Evolutionary conservation across 345 rosid genomes (phyloP), one percentile per base, ranked within the genome.

Genomic region (Eucalyptus grandis): DNA sequence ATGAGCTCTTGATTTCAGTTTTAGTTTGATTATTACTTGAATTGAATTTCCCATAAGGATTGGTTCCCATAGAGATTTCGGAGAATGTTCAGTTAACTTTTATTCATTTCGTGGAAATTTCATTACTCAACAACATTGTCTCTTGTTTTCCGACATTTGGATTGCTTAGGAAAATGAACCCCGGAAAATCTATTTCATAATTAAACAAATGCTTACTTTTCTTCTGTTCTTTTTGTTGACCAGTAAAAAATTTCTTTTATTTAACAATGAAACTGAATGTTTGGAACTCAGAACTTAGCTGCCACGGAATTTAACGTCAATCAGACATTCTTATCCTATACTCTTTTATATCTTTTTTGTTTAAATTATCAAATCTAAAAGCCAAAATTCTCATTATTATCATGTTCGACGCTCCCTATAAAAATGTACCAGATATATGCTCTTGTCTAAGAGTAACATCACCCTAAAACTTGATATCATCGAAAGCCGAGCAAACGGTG

Each of bases 281-380:
- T 56, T 21, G 62, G 1, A 56, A 56, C 30, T 56, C 0, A 22
- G 6, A 56, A 22, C 3, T 22, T 22, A 56, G 1, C 62, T 0
- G 4, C 12, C 62, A 1, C 1, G 12, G 27, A 8, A 56, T 24
- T 24, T 22, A 56, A 56, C 0, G 62, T 56, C 62, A 24, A 56
- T 21, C 27, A 22, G 5, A 24, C 62, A 56, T 56, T 56, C 62
- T 56, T 56, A 56, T 56, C 11, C 62, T 43, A 43, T 43, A 43
- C 43, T 43, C 43, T 43, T 43, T 43, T 43, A 43, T 43, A 43
- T 43, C 43, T 43, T 43, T 43, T 43, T 43, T 43, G 43, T 43
- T 43, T 56, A 56, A 22, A 56, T 56, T 22, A 56, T 21, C 62
- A 56, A 21, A 56, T 56, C 11, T 0, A 56, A 56, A 56, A 21